Evolutionary conservation across 331 rosid genomes (phyloP), one percentile per base, ranked within the genome.

Genomic region (Cucumis variabilis): DNA sequence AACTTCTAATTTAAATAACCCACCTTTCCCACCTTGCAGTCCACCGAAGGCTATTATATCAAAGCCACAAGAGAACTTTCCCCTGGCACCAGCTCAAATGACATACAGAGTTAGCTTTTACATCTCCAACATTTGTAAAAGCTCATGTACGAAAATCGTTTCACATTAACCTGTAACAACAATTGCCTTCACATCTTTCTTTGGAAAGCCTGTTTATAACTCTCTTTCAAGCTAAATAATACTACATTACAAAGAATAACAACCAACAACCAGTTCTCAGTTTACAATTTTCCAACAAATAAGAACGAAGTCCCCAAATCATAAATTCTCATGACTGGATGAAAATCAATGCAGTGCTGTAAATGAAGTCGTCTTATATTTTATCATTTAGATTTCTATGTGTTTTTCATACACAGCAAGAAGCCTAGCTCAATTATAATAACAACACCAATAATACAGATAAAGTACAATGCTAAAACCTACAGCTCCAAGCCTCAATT

Each of bases 21-120:
- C 87, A 97, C 99, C 94, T 28, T 76, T 89, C 73, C 93, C 93
- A 67, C 90, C 91, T 91, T 89, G 98, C 75, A 90, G 51, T 86
- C 93, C 93, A 85, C 94, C 95, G 72, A 97, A 95, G 85, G 98
- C 94, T 80, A 86, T 25, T 33, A 97, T 95, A 83, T 97, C 99
- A 89, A 97, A 97, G 63, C 99, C 99, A 84, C 98, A 98, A 46
- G 99, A 97, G 91, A 97, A 97, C 85, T 85, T 95, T 20, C 98
- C 95, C 86, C 87, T 95, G 7, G 96, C 98, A 89, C 99, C 99
- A 95, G 87, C 74, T 84, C 83, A 86, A 80, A 27, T 48, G 53
- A 88, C 82, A 84, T 28, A 51, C 67, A n/a, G 9, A 33, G 21
- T 87, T 86, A 90, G 21, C 41, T 79, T 27, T 79, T 55, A 55